A percentile compares a stretch with the other conserved stretches of the same genome.
phyloP scores from a whole-genome alignment of 1,284 basidiomycete species.

The Apiotrichum mycotoxinovorans region DNA sequence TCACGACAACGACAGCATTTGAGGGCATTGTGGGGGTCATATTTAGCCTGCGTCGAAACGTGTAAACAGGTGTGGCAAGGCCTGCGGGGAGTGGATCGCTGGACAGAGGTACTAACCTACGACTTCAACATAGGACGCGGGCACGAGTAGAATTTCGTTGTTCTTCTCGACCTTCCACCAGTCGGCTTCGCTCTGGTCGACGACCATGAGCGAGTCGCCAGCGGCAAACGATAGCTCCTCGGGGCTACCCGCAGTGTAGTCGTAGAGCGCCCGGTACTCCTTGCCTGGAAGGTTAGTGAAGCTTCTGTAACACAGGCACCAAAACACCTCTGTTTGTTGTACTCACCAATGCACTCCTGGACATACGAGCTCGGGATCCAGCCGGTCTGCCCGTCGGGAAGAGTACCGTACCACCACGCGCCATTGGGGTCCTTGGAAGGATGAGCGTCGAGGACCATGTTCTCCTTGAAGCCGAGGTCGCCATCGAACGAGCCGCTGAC shows the following conservation, averaged over 20 bases:
- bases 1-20: slow-evolving; percentile 3
- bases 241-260: slow-evolving; percentile 63
- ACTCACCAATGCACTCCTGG: slow-evolving; percentile 66
- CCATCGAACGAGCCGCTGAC: slow-evolving; percentile 78
- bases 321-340: neutral
- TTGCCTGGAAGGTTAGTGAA: slow-evolving; percentile 5
- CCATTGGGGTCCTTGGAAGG: slow-evolving; percentile 69
- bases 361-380: slow-evolving; percentile 92
- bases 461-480: slow-evolving; percentile 86
- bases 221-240: slow-evolving; percentile 81
- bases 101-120: slow-evolving; percentile 71
- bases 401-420: slow-evolving; percentile 84
- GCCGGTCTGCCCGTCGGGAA: slow-evolving; percentile 67
- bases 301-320: no score
- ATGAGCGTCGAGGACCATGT: slow-evolving; percentile 72
- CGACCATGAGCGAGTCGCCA: slow-evolving; percentile 69
- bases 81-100: slow-evolving; percentile 11
- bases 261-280: slow-evolving; percentile 61
- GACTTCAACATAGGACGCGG: slow-evolving; percentile 79
- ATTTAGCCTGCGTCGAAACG: slow-evolving; percentile 34
- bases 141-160: slow-evolving; percentile 79
- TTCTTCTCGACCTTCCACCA: slow-evolving; percentile 92
- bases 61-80: slow-evolving; percentile 51
- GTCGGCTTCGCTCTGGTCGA: slow-evolving; percentile 74
- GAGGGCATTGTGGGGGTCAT: slow-evolving; percentile 31